phyloP scores from a whole-genome alignment of 2,329 filamentous ascomycete species.

The Pseudomassariella vexata region DNA sequence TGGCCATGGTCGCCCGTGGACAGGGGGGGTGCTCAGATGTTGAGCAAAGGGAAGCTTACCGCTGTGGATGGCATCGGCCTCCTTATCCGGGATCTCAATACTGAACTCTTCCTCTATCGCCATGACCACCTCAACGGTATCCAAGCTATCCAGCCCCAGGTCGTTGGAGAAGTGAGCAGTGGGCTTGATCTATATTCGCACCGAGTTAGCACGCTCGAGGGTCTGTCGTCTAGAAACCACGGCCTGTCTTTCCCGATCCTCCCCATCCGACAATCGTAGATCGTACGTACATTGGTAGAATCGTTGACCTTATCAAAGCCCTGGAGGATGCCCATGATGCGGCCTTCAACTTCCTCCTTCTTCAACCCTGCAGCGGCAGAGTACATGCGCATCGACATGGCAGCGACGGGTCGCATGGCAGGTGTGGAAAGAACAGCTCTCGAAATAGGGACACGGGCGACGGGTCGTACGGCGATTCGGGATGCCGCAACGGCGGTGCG shows the following conservation, averaged over 20 bases:
- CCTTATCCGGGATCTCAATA: constrained; percentile 98
- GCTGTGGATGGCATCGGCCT: constrained; percentile 89
- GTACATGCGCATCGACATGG: constrained; percentile 75
- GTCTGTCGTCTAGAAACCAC: no score
- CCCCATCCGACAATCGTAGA: neutral
- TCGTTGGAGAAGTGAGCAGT: constrained; percentile 93
- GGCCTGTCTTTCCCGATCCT: neutral
- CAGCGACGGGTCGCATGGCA: constrained; percentile 53
- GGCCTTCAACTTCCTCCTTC: constrained; percentile 80
- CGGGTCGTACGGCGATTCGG: constrained; percentile 52
- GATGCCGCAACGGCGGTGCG: constrained; percentile 62
- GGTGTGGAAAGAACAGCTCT: constrained; percentile 52
- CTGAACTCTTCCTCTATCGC: constrained; percentile 87
- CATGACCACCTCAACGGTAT: constrained; percentile 99
- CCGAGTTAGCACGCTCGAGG: no score
- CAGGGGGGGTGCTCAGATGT: no score
- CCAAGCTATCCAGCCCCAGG: constrained; percentile 92
- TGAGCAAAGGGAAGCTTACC: constrained; percentile 50
- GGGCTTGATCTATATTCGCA: constrained; percentile 69
- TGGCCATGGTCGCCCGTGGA: no score
- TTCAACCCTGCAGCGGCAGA: constrained; percentile 73
- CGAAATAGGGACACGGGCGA: constrained; percentile 44
- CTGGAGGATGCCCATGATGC: constrained; percentile 87
- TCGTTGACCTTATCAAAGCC: constrained; percentile 95
- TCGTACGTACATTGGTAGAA: constrained; percentile 49